A percentile compares a stretch with the other conserved stretches of the same genome.
Conservation (phyloP, 2,329 filamentous ascomycete genomes). For the Hirsutella thompsonii region DNA sequence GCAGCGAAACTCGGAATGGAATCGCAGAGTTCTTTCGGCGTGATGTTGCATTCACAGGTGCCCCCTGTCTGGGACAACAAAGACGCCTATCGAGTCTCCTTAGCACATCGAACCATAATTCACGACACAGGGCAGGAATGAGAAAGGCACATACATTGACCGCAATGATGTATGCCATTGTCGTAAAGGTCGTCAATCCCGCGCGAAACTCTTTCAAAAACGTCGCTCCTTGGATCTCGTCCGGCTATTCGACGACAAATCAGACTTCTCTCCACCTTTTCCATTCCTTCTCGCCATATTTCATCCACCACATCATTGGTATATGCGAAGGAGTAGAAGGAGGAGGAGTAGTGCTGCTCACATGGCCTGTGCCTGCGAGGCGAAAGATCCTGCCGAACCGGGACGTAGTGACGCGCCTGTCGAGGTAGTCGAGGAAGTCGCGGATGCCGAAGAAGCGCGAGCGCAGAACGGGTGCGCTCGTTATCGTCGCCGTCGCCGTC, state of each 20-base stretch:
- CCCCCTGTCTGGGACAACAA: slow-evolving; percentile 67
- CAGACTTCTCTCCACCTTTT: background rate
- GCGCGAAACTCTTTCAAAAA: slow-evolving; percentile 71
- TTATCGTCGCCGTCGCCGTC: background rate
- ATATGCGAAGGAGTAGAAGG: too few species aligned
- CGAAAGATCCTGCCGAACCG: slow-evolving; percentile 49
- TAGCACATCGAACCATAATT: background rate
- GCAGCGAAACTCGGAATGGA: slow-evolving; percentile 27
- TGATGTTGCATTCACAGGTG: slow-evolving; percentile 53
- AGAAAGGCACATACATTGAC: slow-evolving; percentile 39
- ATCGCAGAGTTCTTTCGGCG: slow-evolving; percentile 32
- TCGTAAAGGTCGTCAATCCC: slow-evolving; percentile 67
- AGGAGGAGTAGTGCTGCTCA: slow-evolving; percentile 20
- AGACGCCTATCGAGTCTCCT: slow-evolving; percentile 39
- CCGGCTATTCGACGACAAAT: slow-evolving; percentile 32
- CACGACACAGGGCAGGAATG: too few species aligned
- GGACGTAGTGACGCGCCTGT: slow-evolving; percentile 24
- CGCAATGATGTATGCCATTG: slow-evolving; percentile 78
- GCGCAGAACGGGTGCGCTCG: slow-evolving; percentile 7
- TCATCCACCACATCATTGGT: too few species aligned
- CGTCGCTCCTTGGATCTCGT: slow-evolving; percentile 53
- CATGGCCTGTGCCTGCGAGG: slow-evolving; percentile 56
- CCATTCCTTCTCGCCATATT: too few species aligned
- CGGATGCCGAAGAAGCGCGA: slow-evolving; percentile 19
- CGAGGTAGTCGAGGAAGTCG: slow-evolving; percentile 21